Percentiles rank a stretch among this genome's conserved stretches.
Evolutionary conservation across 2,329 filamentous ascomycete species (phyloP).

Genomic region (Aspergillus glaucus): DNA sequence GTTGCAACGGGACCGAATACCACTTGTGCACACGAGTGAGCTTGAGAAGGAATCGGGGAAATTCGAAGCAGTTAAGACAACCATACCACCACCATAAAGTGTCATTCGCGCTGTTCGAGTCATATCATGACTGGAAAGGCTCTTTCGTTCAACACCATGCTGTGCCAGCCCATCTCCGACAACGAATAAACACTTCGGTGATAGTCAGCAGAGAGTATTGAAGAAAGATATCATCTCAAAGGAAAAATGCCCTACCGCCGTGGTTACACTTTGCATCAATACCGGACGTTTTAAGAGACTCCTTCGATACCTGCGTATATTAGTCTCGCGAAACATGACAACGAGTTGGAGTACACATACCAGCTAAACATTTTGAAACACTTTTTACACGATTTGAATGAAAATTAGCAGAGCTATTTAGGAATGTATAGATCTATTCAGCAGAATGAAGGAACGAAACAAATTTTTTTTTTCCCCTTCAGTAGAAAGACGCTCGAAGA

Average conservation of each 20-base stretch:
- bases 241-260: slow-evolving; percentile 4
- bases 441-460: too few species aligned
- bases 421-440: too few species aligned
- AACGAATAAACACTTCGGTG: slow-evolving; percentile 8
- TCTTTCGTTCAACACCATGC: slow-evolving; percentile 10
- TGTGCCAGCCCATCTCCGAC: slow-evolving; percentile 11
- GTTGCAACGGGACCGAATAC: slow-evolving; percentile 12
- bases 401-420: too few species aligned
- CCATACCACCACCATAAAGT: slow-evolving; percentile 10
- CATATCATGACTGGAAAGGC: slow-evolving; percentile 7
- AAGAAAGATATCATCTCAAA: neutral
- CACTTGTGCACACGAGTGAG: neutral
- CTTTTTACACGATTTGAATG: too few species aligned
- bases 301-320: slow-evolving; percentile 9
- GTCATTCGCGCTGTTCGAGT: slow-evolving; percentile 8
- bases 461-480: too few species aligned
- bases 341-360: neutral
- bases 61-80: neutral
- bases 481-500: too few species aligned
- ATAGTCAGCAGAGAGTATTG: neutral
- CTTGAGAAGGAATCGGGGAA: neutral
- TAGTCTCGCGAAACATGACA: neutral
- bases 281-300: slow-evolving; percentile 9
- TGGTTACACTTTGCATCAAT: slow-evolving; percentile 11
- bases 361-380: too few species aligned